Percentiles rank a stretch among this genome's conserved stretches.
These are phyloP conservation scores for Alternaria sp. DNA, from an alignment of 2,329 filamentous ascomycete species.

Conservation along the genomic window DNA sequence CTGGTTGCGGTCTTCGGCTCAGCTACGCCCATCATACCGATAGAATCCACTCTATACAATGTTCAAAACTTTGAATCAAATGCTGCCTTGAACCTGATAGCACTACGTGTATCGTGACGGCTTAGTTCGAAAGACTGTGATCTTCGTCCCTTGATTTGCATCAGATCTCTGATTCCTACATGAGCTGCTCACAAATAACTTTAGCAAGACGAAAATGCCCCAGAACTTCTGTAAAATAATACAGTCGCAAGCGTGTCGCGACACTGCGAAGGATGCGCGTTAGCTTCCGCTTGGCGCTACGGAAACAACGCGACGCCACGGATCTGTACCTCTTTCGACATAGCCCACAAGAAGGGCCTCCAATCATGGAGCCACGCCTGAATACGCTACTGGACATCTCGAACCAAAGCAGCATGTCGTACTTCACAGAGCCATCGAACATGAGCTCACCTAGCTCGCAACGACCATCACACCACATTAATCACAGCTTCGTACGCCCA, in stretches of 20 bases:
- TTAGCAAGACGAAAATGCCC: neutral
- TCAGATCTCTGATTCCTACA: neutral
- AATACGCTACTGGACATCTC: constrained; percentile 11
- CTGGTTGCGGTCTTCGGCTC: neutral
- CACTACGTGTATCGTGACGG: neutral
- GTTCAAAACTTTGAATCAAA: neutral
- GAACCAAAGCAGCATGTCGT: constrained; percentile 2
- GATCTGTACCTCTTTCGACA: constrained; percentile 11
- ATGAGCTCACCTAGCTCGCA: neutral
- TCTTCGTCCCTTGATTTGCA: no score
- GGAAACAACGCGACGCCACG: constrained; percentile 5
- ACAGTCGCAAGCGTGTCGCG: neutral
- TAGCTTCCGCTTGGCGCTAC: constrained; percentile 12
- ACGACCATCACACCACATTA: constrained; percentile 1
- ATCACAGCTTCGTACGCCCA: constrained; percentile 7
- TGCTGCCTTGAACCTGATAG: neutral
- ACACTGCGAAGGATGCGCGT: neutral
- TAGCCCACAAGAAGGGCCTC: constrained; percentile 6
- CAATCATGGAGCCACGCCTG: constrained; percentile 16
- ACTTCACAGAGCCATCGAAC: neutral
- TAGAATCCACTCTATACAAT: constrained; percentile 7
- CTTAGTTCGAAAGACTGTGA: neutral
- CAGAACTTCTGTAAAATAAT: neutral
- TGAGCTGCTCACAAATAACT: neutral
- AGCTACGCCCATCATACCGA: neutral